phyloP scores from a whole-genome alignment of 441 rosid species.

The Erodium moschatum region DNA sequence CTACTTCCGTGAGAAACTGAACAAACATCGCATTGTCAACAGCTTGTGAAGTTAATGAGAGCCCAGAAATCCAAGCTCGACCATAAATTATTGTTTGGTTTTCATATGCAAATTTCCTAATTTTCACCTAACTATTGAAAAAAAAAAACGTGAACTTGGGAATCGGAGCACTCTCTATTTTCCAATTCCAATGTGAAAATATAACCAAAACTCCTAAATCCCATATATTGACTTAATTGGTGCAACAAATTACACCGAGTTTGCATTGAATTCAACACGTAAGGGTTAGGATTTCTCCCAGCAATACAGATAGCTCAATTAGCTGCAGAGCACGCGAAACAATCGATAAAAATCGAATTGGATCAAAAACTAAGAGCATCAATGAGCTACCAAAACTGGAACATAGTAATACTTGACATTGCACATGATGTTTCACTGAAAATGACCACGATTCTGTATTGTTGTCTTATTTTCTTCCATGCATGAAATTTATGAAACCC shows the following conservation, averaged over 20 bases:
- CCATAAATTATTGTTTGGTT: not conserved
- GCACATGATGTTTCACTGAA: not conserved
- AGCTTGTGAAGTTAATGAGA: not conserved
- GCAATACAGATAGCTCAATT: not conserved
- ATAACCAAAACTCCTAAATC: not conserved
- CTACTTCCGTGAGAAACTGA: not conserved
- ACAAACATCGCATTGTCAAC: not conserved
- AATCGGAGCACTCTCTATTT: not conserved
- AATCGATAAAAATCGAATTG: not conserved
- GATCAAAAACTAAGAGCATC: not conserved
- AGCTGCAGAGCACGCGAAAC: too few species aligned
- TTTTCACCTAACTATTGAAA: conserved; percentile 1
- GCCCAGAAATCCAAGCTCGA: not conserved
- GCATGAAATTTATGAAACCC: not conserved
- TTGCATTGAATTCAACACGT: not conserved
- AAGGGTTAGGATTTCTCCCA: not conserved
- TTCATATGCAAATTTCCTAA: not conserved
- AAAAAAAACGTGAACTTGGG: not conserved
- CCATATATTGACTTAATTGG: not conserved
- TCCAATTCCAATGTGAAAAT: not conserved
- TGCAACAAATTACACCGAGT: not conserved
- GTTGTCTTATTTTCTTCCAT: not conserved
- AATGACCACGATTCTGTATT: not conserved
- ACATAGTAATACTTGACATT: not conserved
- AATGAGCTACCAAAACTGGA: not conserved